These are phyloP conservation scores for Trichothecium sympodiale DNA, from an alignment of 2,329 filamentous ascomycete genomes.

Conservation along the genomic window DNA sequence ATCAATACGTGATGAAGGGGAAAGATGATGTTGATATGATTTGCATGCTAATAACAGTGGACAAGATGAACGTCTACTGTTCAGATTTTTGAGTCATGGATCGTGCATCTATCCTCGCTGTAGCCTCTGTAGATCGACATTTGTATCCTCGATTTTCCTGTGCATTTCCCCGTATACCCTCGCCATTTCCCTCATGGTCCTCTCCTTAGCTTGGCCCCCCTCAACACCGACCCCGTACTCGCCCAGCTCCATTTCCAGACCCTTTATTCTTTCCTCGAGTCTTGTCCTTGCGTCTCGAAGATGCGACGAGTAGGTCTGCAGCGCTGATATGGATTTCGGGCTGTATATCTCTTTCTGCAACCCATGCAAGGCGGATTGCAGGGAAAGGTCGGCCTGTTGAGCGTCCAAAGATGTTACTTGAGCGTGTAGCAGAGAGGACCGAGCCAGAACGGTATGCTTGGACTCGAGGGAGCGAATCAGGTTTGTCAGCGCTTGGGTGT, in stretches of 20 bases:
- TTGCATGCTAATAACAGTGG: too few species aligned
- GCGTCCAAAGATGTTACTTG: slow-evolving; percentile 31
- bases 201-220: slow-evolving; percentile 29
- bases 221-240: slow-evolving; percentile 36
- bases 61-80: too few species aligned
- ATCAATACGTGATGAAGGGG: too few species aligned
- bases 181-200: slow-evolving; percentile 41
- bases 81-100: too few species aligned
- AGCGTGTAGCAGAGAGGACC: slow-evolving; percentile 39
- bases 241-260: slow-evolving; percentile 29
- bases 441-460: slow-evolving; percentile 42
- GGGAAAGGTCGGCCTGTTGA: slow-evolving; percentile 27
- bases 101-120: slow-evolving; percentile 9
- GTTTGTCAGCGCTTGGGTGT: slow-evolving; percentile 25
- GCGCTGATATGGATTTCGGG: slow-evolving; percentile 27
- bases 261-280: slow-evolving; percentile 30
- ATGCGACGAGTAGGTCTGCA: slow-evolving; percentile 36
- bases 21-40: too few species aligned
- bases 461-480: slow-evolving; percentile 41
- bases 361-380: slow-evolving; percentile 20
- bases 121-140: slow-evolving; percentile 31
- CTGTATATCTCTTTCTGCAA: slow-evolving; percentile 32
- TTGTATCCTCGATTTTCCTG: slow-evolving; percentile 36
- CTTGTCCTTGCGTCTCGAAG: slow-evolving; percentile 35
- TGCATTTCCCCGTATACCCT: slow-evolving; percentile 38